phyloP scores from a whole-genome alignment of 2,329 filamentous ascomycete genomes.

The Cladophialophora exuberans region DNA sequence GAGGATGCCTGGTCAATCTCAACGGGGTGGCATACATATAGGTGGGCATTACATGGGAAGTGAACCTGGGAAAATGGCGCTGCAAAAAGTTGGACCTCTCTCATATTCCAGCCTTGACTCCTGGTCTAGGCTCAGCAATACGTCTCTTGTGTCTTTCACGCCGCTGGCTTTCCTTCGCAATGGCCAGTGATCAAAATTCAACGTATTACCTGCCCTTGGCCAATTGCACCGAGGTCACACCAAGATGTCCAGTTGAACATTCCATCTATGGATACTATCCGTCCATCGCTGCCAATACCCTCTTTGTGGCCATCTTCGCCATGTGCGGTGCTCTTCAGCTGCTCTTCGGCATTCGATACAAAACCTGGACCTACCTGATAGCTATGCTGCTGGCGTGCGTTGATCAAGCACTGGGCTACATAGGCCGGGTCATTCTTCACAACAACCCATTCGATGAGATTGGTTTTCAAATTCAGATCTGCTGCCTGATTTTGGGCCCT shows the following conservation, averaged over 20 bases:
- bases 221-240: conserved; percentile 37
- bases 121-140: not conserved
- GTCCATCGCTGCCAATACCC: conserved; percentile 53
- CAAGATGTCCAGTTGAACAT: conserved; percentile 47
- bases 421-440: conserved; percentile 57
- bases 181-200: conserved; percentile 10
- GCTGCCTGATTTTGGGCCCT: conserved; percentile 59
- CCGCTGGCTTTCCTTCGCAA: not conserved
- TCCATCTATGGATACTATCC: conserved; percentile 60
- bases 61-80: no score
- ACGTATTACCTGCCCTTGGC: conserved; percentile 16
- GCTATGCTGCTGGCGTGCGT: conserved; percentile 58
- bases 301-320: conserved; percentile 57
- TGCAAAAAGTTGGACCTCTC: no score
- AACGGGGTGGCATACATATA: no score
- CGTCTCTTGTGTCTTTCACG: not conserved
- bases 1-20: no score
- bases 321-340: conserved; percentile 53
- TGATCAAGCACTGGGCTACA: conserved; percentile 60
- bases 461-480: conserved; percentile 60
- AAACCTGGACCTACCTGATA: conserved; percentile 55
- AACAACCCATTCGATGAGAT: conserved; percentile 53
- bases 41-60: no score
- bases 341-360: conserved; percentile 56
- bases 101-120: no score